Conservation (phyloP, 208 protist genomes). For the Balamuthia mandrillaris region DNA sequence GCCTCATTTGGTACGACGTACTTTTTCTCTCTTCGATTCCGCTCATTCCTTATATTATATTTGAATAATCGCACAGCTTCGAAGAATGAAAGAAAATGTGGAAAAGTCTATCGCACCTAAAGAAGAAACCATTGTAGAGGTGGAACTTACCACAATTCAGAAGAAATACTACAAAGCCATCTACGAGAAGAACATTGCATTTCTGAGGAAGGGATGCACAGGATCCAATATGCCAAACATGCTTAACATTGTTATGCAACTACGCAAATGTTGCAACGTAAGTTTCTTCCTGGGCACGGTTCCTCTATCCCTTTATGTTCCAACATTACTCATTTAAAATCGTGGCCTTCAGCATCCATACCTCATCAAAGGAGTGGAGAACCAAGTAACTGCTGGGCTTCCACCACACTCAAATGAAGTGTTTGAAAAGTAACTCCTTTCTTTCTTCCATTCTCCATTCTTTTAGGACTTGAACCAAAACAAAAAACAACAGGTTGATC, state of each 20-base stretch:
- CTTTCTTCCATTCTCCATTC: neutral
- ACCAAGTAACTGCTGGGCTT: slow-evolving; percentile 15
- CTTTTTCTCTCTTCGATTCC: neutral
- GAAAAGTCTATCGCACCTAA: slow-evolving; percentile 94
- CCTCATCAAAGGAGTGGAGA: slow-evolving; percentile 66
- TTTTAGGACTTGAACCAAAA: neutral
- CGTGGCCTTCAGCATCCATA: slow-evolving; percentile 48
- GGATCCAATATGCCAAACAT: slow-evolving; percentile 44
- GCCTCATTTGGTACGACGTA: slow-evolving; percentile 75
- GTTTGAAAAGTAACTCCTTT: slow-evolving; percentile 15
- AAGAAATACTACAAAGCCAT: slow-evolving; percentile 80
- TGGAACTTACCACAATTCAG: slow-evolving; percentile 75
- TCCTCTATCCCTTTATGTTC: neutral
- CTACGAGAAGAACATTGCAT: slow-evolving; percentile 54
- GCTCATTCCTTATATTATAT: neutral
- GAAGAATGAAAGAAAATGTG: slow-evolving; percentile 92
- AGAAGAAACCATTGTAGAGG: slow-evolving; percentile 80
- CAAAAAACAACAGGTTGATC: slow-evolving; percentile 49
- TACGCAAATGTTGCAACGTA: slow-evolving; percentile 79
- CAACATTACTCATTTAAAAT: neutral
- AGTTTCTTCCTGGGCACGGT: neutral
- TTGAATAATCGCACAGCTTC: slow-evolving; percentile 62
- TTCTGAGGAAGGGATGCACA: slow-evolving; percentile 20
- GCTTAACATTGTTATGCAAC: slow-evolving; percentile 81
- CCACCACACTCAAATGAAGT: neutral